Percentiles rank a stretch among this genome's conserved stretches.
Conservation (phyloP, 257 asterid species). For the Penstemon newberryi region DNA sequence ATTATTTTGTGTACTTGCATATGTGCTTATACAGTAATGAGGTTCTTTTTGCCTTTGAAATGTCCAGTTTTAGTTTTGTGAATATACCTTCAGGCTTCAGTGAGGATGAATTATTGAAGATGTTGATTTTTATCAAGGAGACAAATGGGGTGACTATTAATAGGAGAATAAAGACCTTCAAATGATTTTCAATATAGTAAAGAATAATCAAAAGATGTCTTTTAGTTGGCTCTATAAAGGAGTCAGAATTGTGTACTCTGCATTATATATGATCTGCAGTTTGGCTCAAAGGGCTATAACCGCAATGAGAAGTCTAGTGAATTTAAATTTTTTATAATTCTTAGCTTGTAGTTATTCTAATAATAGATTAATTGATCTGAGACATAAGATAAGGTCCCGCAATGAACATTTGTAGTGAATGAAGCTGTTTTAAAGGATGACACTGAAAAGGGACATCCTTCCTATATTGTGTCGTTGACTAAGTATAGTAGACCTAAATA, state of each 20-base stretch:
- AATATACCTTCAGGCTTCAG: neutral
- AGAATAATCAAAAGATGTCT: no score
- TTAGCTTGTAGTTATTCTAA: neutral
- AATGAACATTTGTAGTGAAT: neutral
- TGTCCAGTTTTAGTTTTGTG: neutral
- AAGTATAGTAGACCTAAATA: neutral
- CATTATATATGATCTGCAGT: neutral
- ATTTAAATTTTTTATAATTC: neutral
- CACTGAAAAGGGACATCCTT: neutral
- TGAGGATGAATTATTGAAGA: neutral
- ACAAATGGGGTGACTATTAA: neutral
- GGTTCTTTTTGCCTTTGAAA: neutral
- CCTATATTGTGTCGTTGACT: neutral
- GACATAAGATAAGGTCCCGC: neutral
- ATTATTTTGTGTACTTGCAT: neutral
- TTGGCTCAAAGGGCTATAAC: neutral
- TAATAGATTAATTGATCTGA: neutral
- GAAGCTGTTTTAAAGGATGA: neutral
- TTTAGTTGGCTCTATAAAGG: neutral
- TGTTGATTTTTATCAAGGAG: neutral
- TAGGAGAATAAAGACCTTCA: neutral
- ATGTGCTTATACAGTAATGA: neutral
- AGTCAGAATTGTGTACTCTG: neutral
- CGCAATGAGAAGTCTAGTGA: neutral
- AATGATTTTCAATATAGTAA: no score